Base-by-base conservation (phyloP, 176 grass and related monocot genomes). In the Leersia perrieri region DNA sequence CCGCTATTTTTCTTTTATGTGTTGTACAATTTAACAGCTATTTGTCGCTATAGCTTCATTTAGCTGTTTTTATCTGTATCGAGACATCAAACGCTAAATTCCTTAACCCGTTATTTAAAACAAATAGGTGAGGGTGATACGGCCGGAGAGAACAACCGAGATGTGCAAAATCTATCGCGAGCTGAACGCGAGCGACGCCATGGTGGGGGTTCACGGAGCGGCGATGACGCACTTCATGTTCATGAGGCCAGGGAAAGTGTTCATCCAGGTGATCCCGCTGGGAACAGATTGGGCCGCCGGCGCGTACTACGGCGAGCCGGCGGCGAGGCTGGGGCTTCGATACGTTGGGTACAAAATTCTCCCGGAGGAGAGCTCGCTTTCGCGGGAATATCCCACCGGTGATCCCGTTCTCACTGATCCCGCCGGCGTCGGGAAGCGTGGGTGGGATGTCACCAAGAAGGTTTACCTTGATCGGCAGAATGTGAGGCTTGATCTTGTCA, bases 141-240 rank as follows among this genome's bases (percentile, higher is more conserved):
- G 71, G 0, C 95, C 95, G 11, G 87, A 91, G 7, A 84, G 79
- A 36, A 82, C 76, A 38, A 91, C 90, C 9, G 93, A 91, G 79
- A 49, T 93, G 42, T 89, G 84, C 71, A 94, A 91, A 81, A 93
- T 95, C 34, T 95, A 92, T 91, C 47, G 63, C 1, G 89, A 74
- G 18, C 78, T 95, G 22, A 95, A 95, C 84, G 84, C 70, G 45
- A 95, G 96, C 87, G 96, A 99, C 72, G 96, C 88, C 28, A 91
- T 99, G 96, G 75, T 99, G 9, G 97, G 97, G 18, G 93, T 99
- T 30, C 97, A 99, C 84, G 97, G 97, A 47, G 93, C 97, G 9
- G 97, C 92, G 32, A 93, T 99, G 97, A 95, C 90, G 53, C 92
- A 99, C 65, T 91, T 99, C 69, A 70, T 99, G 4, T 99, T 95